Conservation (phyloP, 768 basidiomycete genomes). For the Mycena sanguinolenta region DNA sequence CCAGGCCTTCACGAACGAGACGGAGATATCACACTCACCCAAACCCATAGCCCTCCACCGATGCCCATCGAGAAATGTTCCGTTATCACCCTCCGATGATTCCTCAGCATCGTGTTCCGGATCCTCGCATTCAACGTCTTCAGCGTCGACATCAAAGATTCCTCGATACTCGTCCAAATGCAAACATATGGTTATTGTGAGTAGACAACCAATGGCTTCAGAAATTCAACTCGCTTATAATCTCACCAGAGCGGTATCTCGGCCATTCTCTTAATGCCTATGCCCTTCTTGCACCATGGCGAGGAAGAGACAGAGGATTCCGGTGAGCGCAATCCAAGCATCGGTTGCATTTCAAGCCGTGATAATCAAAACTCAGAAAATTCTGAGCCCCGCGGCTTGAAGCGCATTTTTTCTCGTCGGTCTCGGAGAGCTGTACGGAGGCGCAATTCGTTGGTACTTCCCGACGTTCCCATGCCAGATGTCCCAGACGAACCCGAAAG, state of each 20-base stretch:
- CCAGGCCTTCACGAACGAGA: neutral
- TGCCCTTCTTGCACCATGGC: neutral
- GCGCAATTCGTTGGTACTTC: constrained; percentile 20
- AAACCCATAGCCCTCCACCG: neutral
- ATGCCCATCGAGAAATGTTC: neutral
- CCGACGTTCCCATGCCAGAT: constrained; percentile 10
- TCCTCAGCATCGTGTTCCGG: neutral
- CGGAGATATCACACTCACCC: neutral
- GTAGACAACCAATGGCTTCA: neutral
- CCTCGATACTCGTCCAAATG: neutral
- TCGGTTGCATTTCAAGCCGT: no score
- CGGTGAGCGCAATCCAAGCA: neutral
- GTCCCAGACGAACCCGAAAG: neutral
- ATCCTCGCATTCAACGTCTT: neutral
- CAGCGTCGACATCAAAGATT: neutral
- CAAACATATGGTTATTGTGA: constrained; percentile 9
- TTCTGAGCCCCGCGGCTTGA: neutral
- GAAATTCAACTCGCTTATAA: neutral
- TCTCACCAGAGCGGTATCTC: constrained; percentile 13
- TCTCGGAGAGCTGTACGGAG: neutral
- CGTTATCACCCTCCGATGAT: neutral
- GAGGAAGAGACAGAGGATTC: neutral
- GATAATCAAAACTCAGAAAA: neutral
- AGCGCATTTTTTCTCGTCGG: neutral
- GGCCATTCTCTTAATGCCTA: constrained; percentile 5